Base-by-base conservation (phyloP, 352 stramenopile genomes). In the Phytophthora gonapodyides region DNA sequence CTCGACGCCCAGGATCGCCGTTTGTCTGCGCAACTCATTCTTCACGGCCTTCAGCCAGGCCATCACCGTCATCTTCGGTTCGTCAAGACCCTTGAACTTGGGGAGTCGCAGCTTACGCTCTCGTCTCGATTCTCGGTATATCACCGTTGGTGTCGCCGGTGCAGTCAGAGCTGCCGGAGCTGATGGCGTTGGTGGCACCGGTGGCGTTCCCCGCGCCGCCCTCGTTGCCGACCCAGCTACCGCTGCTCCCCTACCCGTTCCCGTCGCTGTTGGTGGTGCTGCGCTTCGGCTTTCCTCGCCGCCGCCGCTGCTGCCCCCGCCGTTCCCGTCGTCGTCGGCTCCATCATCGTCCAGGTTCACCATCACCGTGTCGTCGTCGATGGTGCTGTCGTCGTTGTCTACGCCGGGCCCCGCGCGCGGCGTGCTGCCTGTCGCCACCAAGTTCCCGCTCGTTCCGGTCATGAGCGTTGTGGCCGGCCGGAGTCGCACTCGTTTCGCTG, bases 41-140 rank as follows among this genome's bases (percentile, higher is more conserved):
- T 42, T 53, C 7, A 42, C 46, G 4, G n/a, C 31, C 10, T 42
- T 53, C n/a, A 53, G 11, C 46, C 31, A 53, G 4, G 31, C 33
- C n/a, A 42, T 41, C 12, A 53, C n/a, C n/a, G 46, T 42, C n/a
- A 41, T 7, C 12, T 53, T 53, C 6, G 46, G 46, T 2, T 27
- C 21, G 21, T 27, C 21, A 2, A 27, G 21, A 4, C 21, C 21
- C 21, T 27, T 27, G 21, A 42, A 42, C 31, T 53, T 53, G 11
- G 30, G 15, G 15, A 53, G 17, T 5, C 1, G 9, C 24, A 37
- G 4, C 16, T 51, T 51, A 16, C 33, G n/a, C 11, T 54, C 31
- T 4, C 21, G 21, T 2, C 10, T 42, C 31, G 33, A 19, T 27
- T 9, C 16, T 5, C 13, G 16, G 16, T 42, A 54, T 9, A 54